Percentiles rank a stretch among this genome's conserved stretches.
These are phyloP conservation scores for Neophaeococcomyces aloes DNA, from an alignment of 2,329 filamentous ascomycete species.

Conservation along the genomic window DNA sequence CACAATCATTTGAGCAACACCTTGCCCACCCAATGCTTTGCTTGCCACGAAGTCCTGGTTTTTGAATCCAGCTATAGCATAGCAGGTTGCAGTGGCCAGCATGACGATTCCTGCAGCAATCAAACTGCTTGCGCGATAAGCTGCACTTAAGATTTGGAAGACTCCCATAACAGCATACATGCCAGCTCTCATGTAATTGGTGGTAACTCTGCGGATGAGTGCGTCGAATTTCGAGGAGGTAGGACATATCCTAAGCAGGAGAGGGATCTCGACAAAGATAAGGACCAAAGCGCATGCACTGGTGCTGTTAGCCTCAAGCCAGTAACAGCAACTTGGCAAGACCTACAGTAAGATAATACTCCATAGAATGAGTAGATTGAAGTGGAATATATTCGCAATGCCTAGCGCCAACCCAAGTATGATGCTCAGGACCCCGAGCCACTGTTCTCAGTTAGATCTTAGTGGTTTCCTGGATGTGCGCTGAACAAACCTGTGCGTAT, in stretches of 20 bases:
- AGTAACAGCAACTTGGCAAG: background rate
- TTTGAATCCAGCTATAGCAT: conserved; percentile 41
- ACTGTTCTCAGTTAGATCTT: conserved; percentile 1
- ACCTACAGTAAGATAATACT: conserved; percentile 49
- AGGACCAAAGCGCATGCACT: conserved; percentile 64
- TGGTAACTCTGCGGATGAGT: conserved; percentile 83
- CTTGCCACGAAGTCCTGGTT: conserved; percentile 48
- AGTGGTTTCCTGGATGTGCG: background rate
- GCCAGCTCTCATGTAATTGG: conserved; percentile 85
- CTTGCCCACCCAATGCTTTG: conserved; percentile 90
- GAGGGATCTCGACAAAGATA: conserved; percentile 79
- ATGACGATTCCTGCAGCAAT: conserved; percentile 80
- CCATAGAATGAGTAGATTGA: conserved; percentile 51
- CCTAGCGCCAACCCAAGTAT: conserved; percentile 57
- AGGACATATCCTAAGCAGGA: conserved; percentile 93
- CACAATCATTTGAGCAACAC: conserved; percentile 23
- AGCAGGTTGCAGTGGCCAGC: conserved; percentile 66
- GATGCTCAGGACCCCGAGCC: conserved; percentile 49
- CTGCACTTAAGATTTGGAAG: conserved; percentile 74
- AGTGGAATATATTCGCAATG: conserved; percentile 58
- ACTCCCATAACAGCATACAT: conserved; percentile 74
- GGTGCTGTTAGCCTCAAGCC: conserved; percentile 2
- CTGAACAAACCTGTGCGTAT: conserved; percentile 37
- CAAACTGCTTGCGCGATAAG: conserved; percentile 55
- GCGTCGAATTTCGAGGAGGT: conserved; percentile 81